These are phyloP conservation scores for Salvia hispanica DNA, from an alignment of 257 asterid genomes.

Conservation along the genomic window DNA sequence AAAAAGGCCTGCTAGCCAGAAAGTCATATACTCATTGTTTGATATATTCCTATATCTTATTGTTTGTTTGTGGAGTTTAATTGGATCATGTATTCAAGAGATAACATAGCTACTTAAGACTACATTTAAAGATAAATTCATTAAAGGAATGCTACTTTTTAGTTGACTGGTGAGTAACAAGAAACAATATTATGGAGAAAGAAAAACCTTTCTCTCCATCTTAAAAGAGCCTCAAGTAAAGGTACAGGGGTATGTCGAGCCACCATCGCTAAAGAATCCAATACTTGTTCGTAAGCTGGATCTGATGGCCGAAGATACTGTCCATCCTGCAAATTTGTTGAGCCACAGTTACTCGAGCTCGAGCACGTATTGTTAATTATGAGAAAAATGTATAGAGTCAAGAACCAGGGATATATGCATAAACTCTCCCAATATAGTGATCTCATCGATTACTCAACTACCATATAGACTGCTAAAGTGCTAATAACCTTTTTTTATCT, in stretches of 20 bases:
- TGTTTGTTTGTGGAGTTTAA: slow-evolving; percentile 6
- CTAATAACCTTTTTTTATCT: background rate
- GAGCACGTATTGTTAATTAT: background rate
- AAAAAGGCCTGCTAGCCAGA: slow-evolving; percentile 2
- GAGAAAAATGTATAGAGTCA: slow-evolving; percentile 1
- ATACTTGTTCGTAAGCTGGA: slow-evolving; percentile 98
- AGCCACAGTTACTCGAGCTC: slow-evolving; percentile 13
- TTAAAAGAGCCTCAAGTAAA: slow-evolving; percentile 88
- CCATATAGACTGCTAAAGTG: background rate
- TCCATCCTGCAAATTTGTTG: slow-evolving; percentile 73
- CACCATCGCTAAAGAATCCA: slow-evolving; percentile 98
- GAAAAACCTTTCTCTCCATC: slow-evolving; percentile 95
- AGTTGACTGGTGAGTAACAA: slow-evolving; percentile 11
- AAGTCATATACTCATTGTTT: background rate
- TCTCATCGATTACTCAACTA: slow-evolving; percentile 4
- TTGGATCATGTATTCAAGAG: slow-evolving; percentile 13
- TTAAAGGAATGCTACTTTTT: slow-evolving; percentile 6
- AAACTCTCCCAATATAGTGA: slow-evolving; percentile 6
- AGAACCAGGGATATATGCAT: slow-evolving; percentile 15
- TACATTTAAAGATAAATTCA: slow-evolving; percentile 12
- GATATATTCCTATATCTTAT: slow-evolving; percentile 18
- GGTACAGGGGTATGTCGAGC: slow-evolving; percentile 99
- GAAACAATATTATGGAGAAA: slow-evolving; percentile 15
- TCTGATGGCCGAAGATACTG: slow-evolving; percentile 99
- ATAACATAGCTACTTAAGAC: slow-evolving; percentile 11